Evolutionary conservation across 345 rosid species (phyloP), one percentile per base, ranked within the genome.

Genomic region (Raphanus sativus): DNA sequence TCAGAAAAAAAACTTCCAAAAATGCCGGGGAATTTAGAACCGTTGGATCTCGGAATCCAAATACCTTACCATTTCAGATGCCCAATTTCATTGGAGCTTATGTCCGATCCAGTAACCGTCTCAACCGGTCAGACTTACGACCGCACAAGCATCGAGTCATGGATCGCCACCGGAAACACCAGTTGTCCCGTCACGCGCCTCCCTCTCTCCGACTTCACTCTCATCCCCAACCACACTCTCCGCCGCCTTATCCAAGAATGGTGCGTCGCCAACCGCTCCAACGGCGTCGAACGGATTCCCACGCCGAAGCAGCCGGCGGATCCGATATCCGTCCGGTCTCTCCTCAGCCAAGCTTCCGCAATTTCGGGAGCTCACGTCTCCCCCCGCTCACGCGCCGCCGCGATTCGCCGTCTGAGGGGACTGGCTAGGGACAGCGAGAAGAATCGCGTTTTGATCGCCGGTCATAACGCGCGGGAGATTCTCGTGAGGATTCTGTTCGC

Each of bases 301-400:
- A 95, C 99, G 0, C 99, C 98, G 1, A 95, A 95, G 65, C 99
- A 95, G 67, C 99, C 99, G 6, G 97, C 98, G 7, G 98, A 95
- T 24, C 98, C 97, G 0, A 68, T 81, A 8, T 16, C 87, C 24
- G 91, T 92, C 38, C 86, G 94, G 2, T 72, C 87, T 17, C 81
- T 95, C 0, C 77, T 95, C 45, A 71, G 64, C 54, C 99, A 90
- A 65, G 88, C 87, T n/a, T 75, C 91, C 3, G 80, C 97, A 4
- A 75, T 60, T 6, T 65, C 91, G 8, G 79, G 73, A 6, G 32
- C 73, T 50, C 80, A 80, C 25, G 76, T 75, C 52, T 80, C 91
- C 0, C 26, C 40, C 21, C 81, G 78, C 7, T 82, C 93, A 61
- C 91, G 97, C 55, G 87, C 91, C 65, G 69, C 97, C 12, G 90